These are phyloP conservation scores for Fusarium sp. DNA, from an alignment of 2,329 filamentous ascomycete species.

Conservation along the genomic window DNA sequence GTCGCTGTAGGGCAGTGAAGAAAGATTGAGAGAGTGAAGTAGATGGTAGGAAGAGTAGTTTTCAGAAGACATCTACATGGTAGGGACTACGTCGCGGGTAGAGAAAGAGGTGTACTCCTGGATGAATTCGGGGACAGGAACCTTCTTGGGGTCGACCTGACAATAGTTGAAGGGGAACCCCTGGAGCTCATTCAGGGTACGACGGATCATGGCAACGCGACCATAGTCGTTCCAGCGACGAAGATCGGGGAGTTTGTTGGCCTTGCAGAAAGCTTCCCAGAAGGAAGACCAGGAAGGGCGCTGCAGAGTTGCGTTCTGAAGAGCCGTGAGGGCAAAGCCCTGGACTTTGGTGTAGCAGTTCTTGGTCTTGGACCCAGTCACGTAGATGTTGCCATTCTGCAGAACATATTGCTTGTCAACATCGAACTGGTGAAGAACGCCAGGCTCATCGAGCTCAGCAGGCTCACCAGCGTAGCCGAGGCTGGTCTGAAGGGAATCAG, in stretches of 20 bases:
- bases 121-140: neutral
- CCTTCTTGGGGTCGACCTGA: neutral
- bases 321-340: fast-evolving
- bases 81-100: neutral
- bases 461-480: neutral
- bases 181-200: conserved; percentile 14
- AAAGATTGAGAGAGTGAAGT: neutral
- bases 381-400: neutral
- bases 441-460: neutral
- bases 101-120: fast-evolving
- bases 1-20: neutral
- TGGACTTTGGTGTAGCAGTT: neutral
- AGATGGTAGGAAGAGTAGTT: neutral
- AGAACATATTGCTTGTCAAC: neutral
- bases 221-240: neutral
- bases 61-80: neutral
- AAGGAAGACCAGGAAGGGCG: neutral
- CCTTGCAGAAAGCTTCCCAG: neutral
- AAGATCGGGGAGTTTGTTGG: neutral
- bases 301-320: neutral
- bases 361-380: too few relatives aligned
- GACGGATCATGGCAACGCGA: conserved; percentile 6
- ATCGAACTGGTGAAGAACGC: neutral
- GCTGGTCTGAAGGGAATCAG: too few relatives aligned
- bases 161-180: conserved; percentile 2